A percentile compares a stretch with the other conserved stretches of the same genome.
Evolutionary conservation across 78 protist species (phyloP).

Genomic region (Isochrysis galbana): DNA sequence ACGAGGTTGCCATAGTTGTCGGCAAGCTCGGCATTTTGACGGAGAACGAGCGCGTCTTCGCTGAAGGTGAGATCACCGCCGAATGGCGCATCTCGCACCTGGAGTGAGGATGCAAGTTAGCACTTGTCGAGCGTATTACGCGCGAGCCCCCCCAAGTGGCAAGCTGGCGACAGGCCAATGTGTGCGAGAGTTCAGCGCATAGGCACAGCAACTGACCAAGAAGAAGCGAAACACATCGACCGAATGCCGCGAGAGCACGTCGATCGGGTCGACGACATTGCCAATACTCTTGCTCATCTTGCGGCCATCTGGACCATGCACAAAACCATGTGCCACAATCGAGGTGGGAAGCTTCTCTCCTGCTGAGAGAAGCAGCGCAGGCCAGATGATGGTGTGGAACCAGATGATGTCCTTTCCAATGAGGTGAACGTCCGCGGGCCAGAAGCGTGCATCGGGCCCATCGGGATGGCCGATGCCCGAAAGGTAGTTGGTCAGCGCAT

Average conservation of each 20-base stretch:
- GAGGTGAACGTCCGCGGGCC: slow-evolving; percentile 67
- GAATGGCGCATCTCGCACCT: not conserved
- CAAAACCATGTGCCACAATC: slow-evolving; percentile 36
- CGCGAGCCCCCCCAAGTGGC: too few relatives aligned
- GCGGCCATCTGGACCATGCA: slow-evolving; percentile 42
- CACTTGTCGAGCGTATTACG: too few relatives aligned
- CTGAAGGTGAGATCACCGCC: slow-evolving; percentile 30
- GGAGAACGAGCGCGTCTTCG: slow-evolving; percentile 3
- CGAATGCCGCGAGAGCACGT: not conserved
- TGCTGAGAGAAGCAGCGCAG: slow-evolving; percentile 46
- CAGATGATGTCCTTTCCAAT: slow-evolving; percentile 94
- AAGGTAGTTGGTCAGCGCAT: slow-evolving; percentile 93
- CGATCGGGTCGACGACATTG: slow-evolving; percentile 68
- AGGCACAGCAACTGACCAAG: too few relatives aligned
- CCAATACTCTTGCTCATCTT: slow-evolving; percentile 69
- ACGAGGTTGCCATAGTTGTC: slow-evolving; percentile 31
- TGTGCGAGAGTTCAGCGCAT: not conserved
- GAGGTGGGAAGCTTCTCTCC: not conserved
- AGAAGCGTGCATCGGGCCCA: not conserved
- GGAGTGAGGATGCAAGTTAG: too few relatives aligned
- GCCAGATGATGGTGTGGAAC: slow-evolving; percentile 96
- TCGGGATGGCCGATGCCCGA: slow-evolving; percentile 54
- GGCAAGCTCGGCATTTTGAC: slow-evolving; percentile 37
- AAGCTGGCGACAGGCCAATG: too few relatives aligned
- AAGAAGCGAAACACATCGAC: slow-evolving; percentile 42